These are phyloP conservation scores for Ilex paraguariensis DNA, from an alignment of 305 asterid genomes.

Conservation along the genomic window DNA sequence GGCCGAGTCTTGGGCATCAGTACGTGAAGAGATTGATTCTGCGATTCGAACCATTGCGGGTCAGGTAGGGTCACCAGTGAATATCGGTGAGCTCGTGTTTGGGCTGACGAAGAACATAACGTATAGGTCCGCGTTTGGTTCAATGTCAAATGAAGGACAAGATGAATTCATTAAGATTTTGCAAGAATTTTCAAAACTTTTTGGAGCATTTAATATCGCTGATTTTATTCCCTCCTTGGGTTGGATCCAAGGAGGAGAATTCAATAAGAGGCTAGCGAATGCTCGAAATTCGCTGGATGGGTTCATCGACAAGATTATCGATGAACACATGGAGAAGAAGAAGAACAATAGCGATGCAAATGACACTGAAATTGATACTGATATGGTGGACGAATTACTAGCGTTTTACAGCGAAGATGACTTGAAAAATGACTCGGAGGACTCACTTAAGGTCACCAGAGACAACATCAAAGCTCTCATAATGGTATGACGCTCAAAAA, in stretches of 20 bases:
- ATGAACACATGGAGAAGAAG: conserved; percentile 1
- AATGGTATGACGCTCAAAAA: neutral
- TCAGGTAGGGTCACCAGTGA: neutral
- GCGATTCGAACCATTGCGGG: too few species aligned
- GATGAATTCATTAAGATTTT: neutral
- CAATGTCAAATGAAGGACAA: neutral
- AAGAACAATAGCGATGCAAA: too few species aligned
- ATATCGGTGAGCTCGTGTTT: neutral
- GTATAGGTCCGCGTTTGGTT: neutral
- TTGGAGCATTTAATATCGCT: neutral
- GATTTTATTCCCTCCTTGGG: conserved; percentile 1
- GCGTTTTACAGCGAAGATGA: neutral
- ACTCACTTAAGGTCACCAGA: neutral
- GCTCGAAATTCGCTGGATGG: neutral
- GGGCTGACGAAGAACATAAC: neutral
- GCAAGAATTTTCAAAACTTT: neutral
- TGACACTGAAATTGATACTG: neutral
- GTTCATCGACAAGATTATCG: neutral
- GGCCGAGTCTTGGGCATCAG: neutral
- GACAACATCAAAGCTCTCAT: conserved; percentile 3
- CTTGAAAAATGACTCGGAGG: too few species aligned
- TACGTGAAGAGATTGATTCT: too few species aligned
- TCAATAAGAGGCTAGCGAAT: neutral
- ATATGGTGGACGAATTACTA: conserved; percentile 3
- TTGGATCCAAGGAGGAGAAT: neutral